Evolutionary conservation across 2,329 filamentous ascomycete genomes (phyloP).

Genomic region (Sporothrix luriei): DNA sequence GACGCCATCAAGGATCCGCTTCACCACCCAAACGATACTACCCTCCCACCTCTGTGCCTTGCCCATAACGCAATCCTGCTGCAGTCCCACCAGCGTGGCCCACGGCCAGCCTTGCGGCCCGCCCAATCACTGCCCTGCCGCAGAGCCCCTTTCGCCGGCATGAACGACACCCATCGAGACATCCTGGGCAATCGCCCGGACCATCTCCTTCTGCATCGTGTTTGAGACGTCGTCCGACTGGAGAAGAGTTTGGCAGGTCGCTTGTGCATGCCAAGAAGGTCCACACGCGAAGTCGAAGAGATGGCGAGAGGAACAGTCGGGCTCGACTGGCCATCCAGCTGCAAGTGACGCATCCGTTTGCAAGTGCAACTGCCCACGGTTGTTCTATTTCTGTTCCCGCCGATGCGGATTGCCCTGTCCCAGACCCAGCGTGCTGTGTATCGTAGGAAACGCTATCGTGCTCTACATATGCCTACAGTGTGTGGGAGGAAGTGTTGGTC

Average conservation of each 20-base stretch:
- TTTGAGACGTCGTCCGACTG: slow-evolving; percentile 40
- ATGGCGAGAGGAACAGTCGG: neutral
- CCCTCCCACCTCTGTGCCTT: slow-evolving; percentile 1
- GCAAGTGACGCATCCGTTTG: neutral
- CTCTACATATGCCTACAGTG: neutral
- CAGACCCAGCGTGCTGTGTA: neutral
- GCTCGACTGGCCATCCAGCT: neutral
- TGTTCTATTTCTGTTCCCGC: neutral
- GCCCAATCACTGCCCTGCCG: slow-evolving; percentile 41
- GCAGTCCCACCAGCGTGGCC: slow-evolving; percentile 33
- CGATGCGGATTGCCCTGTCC: slow-evolving; percentile 5
- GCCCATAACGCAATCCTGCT: slow-evolving; percentile 27
- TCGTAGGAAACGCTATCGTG: neutral
- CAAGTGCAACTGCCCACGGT: slow-evolving; percentile 1
- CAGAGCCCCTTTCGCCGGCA: slow-evolving; percentile 36
- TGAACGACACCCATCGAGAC: slow-evolving; percentile 38
- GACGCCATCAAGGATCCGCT: slow-evolving; percentile 39
- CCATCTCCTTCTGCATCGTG: slow-evolving; percentile 31
- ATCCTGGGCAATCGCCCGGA: slow-evolving; percentile 39
- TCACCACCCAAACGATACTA: slow-evolving; percentile 36
- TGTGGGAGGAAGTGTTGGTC: slow-evolving; percentile 6
- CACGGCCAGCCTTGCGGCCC: slow-evolving; percentile 43
- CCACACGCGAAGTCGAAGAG: neutral
- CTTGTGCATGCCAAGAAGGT: slow-evolving; percentile 13
- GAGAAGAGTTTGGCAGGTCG: slow-evolving; percentile 25